These are phyloP conservation scores for Schizophyllum amplum DNA, from an alignment of 1,284 basidiomycete species.

Conservation along the genomic window DNA sequence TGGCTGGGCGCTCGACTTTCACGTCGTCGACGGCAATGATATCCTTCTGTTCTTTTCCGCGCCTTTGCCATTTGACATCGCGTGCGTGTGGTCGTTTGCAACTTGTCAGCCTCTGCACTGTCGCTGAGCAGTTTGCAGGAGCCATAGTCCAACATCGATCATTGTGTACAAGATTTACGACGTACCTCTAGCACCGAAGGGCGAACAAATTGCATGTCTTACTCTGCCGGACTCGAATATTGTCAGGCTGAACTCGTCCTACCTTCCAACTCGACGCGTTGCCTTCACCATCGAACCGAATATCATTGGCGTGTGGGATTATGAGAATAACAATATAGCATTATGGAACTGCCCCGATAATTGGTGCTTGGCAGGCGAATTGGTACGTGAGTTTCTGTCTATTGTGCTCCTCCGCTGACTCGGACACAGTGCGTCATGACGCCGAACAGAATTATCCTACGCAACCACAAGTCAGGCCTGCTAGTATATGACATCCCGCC, in stretches of 20 bases:
- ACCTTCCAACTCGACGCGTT: no score
- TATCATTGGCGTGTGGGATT: neutral
- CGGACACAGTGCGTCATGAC: neutral
- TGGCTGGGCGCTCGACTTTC: no score
- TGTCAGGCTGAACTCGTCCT: no score
- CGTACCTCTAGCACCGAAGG: no score
- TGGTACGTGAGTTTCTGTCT: neutral
- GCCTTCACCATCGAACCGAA: neutral
- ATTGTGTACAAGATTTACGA: no score
- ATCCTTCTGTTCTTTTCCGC: neutral
- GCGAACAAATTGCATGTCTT: no score
- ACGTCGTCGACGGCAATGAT: neutral
- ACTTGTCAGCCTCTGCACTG: neutral
- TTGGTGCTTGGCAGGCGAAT: neutral
- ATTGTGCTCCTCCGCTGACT: neutral
- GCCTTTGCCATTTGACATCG: neutral
- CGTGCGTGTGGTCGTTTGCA: neutral
- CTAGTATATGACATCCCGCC: neutral
- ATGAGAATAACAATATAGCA: neutral
- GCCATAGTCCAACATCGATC: no score
- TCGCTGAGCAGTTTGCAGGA: no score
- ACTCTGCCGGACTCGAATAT: no score
- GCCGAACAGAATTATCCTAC: neutral
- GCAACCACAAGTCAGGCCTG: neutral
- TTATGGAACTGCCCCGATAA: neutral